Evolutionary conservation across 805 yeast genomes (phyloP), one percentile per base, ranked within the genome.

Genomic region (Kodamaea nitidulidarum): DNA sequence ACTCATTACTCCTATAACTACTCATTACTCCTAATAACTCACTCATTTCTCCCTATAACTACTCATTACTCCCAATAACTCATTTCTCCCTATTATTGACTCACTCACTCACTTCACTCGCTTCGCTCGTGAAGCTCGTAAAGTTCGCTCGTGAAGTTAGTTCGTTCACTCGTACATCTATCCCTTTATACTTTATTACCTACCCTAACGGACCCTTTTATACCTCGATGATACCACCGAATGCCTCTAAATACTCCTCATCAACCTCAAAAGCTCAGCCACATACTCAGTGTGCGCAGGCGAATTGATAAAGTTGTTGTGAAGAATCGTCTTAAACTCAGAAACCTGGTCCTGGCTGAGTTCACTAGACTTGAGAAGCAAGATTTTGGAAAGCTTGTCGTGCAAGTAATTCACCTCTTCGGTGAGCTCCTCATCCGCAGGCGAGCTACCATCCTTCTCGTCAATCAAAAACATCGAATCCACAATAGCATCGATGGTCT

Each of bases 381-480:
- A 34, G 17, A 22, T 10, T 9, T 15, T 32, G n/a, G 21, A 22
- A 14, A 32, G 17, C 21, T 27, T 32, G n/a, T 17, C 25, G 41
- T 26, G 22, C 22, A 32, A 27, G 15, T 15, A 4, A 8, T 16
- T 30, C 4, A 32, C 36, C 17, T 37, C 35, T 7, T 18, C 25
- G 14, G 11, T 32, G 14, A 28, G 15, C 18, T 20, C 33, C 20
- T 18, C 27, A 15, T 24, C 40, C 4, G 26, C 14, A 15, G 30
- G 29, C 4, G 30, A 34, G n/a, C 20, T 20, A 8, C 9, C 26
- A 7, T 26, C 38, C 15, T 27, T 25, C 29, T 35, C 31, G 27
- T 44, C 41, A 42, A 38, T 44, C 32, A 43, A 47, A 28, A 44
- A 44, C 27, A 47, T 27, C 21, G 40, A 21, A 20, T 47, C 46